Evolutionary conservation across 768 basidiomycete genomes (phyloP).

Genomic region (Pleurotus djamor): DNA sequence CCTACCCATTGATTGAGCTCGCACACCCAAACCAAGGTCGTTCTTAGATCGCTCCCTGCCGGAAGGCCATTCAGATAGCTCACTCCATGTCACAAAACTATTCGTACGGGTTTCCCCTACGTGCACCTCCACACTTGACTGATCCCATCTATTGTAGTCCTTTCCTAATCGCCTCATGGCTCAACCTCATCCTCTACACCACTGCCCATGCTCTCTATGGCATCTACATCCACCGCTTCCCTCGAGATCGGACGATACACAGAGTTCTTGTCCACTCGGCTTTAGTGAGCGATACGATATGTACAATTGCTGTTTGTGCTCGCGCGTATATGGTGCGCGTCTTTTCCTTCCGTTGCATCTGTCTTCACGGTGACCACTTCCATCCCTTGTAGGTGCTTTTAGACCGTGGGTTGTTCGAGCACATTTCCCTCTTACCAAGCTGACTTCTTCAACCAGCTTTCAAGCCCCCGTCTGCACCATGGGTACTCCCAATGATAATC

Average conservation of each 20-base stretch:
- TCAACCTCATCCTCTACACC: background rate
- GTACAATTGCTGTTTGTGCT: background rate
- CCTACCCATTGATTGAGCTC: too few relatives aligned
- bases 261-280: background rate
- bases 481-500: background rate
- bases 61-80: background rate
- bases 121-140: background rate
- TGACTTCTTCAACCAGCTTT: background rate
- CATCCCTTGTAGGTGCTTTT: background rate
- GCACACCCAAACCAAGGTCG: too few relatives aligned
- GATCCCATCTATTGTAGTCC: background rate
- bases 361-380: background rate
- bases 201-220: background rate
- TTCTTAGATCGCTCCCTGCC: too few relatives aligned
- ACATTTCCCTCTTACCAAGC: background rate
- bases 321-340: background rate
- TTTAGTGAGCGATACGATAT: background rate
- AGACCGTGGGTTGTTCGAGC: background rate
- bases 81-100: background rate
- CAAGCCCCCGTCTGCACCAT: background rate
- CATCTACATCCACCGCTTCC: background rate
- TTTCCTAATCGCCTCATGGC: background rate
- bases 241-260: background rate
- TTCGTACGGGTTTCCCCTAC: background rate
- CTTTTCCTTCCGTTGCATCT: background rate